Base-by-base conservation (phyloP, 2,329 filamentous ascomycete genomes). In the Aspergillus texensis region DNA sequence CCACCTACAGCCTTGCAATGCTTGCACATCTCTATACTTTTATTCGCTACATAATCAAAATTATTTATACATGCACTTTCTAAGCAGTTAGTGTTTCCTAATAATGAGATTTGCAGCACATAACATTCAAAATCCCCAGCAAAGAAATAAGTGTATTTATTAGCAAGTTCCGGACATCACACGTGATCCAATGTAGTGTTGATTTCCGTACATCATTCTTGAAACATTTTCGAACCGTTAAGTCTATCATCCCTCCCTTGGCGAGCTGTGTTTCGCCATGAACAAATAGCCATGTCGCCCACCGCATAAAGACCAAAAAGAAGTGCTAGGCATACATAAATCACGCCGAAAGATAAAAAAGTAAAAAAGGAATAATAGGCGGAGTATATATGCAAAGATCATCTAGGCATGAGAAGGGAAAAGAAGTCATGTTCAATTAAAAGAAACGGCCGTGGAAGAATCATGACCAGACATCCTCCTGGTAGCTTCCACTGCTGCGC, bases 401-500 rank as follows among this genome's bases (percentile, higher is more conserved):
- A 71, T 72, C 68, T 70, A 74, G 61, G 67, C 66, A 62, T 60
- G 43, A 52, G 54, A 66, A 64, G 26, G 34, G 57, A 60, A 48
- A 46, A 62, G 28, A 69, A 65, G 57, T 64, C 68, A 65, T 68
- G 41, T 46, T 60, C 66, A 59, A 64, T 63, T 65, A 65, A 62
- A 41, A 55, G 57, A 45, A 60, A 64, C 62, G 45, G n/a, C 41
- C 60, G 65, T 66, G 48, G 39, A 43, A 50, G 62, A 41, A 70
- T 78, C 76, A 89, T 77, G 86, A 89, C 87, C 87, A 89, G 10
- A 89, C 87, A 76, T 89, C 87, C 75, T 90, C 95, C 86, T 99
- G 96, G 84, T 99, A 99, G 79, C 95, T 92, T 80, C 96, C 97
- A 68, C 91, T 89, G 70, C 91, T 90, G 75, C 95, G 90, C 94